Evolutionary conservation across 495 filamentous ascomycete genomes (phyloP), one percentile per base, ranked within the genome.

Genomic region (Penicillium cataractarum): DNA sequence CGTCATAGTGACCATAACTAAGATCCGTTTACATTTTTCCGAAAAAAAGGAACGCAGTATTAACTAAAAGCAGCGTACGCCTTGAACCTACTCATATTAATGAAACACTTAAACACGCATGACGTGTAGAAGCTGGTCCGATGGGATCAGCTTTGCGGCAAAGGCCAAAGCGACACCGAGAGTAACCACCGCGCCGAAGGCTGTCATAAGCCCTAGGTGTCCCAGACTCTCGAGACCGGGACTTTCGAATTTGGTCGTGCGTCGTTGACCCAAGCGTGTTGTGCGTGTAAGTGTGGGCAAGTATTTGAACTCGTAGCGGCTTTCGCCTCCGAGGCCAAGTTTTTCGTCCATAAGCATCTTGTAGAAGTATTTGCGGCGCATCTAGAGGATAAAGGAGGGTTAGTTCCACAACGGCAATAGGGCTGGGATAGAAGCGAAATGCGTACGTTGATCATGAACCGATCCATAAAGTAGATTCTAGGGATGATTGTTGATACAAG

Each of bases 271-370:
- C 15, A 76, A 55, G 8, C 64, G 67, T 1, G 76, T 78, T 0
- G 66, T 76, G 21, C 71, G 73, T 19, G 63, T 69, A 24, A 68
- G 65, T 21, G 84, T 79, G 1, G 89, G 89, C 7, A 90, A 73
- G 68, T 88, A 90, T 69, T 89, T 86, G 72, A 90, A 88, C 21
- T 86, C 83, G 61, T 89, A 89, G 40, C 71, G 67, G 1, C 80
- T 82, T 68, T 85, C 83, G 24, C 78, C 69, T n/a, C 84, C 78
- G 1, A 91, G 79, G 1, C 82, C 87, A 15, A 76, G 78, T 57
- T 85, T 82, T 40, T 80, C 76, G 48, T 87, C 78, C 6, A 86
- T 80, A 32, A 89, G 77, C 42, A 88, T 62, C 12, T 68, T 64
- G 61, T 82, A 86, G 61, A 88, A 85, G 13, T 81, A 61, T 56